Conservation (phyloP, 108 stramenopile species). For the Cyclotella baltica region DNA sequence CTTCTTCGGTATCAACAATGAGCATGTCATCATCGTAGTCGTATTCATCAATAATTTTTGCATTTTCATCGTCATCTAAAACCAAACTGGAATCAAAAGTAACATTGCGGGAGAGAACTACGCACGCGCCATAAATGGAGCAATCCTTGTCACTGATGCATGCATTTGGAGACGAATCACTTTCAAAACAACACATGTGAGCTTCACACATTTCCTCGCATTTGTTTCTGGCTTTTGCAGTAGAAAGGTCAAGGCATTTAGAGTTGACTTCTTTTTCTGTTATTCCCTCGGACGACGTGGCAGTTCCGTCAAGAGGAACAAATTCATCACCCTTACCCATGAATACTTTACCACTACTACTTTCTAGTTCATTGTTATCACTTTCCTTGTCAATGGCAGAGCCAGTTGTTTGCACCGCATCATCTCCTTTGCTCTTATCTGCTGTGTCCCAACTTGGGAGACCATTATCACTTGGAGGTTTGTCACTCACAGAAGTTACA, state of each 20-base stretch:
- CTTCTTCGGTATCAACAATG: slow-evolving; percentile 7
- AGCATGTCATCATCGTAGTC: slow-evolving; percentile 11
- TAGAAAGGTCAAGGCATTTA: slow-evolving; percentile 14
- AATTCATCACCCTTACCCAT: not conserved
- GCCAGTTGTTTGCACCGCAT: not conserved
- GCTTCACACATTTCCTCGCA: slow-evolving; percentile 16
- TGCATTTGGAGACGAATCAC: not conserved
- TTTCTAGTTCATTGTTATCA: not conserved
- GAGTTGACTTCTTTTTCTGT: slow-evolving; percentile 19
- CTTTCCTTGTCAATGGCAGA: not conserved
- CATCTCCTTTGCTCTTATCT: not conserved
- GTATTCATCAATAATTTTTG: not conserved
- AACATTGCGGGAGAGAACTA: slow-evolving; percentile 5
- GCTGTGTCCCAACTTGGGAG: slow-evolving; percentile 9
- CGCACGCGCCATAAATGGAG: slow-evolving; percentile 11
- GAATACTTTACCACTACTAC: not conserved
- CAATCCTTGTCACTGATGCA: not conserved
- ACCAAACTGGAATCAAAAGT: not conserved
- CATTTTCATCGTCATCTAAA: not conserved
- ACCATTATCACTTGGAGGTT: not conserved
- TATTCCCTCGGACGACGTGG: slow-evolving; percentile 3
- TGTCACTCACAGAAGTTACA: not conserved
- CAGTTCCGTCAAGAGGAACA: slow-evolving; percentile 6
- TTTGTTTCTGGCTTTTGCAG: slow-evolving; percentile 1
- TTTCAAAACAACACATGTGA: slow-evolving; percentile 44